Evolutionary conservation across 78 protist genomes (phyloP), one percentile per base, ranked within the genome.

Genomic region (Dictyostelium purpureum): DNA sequence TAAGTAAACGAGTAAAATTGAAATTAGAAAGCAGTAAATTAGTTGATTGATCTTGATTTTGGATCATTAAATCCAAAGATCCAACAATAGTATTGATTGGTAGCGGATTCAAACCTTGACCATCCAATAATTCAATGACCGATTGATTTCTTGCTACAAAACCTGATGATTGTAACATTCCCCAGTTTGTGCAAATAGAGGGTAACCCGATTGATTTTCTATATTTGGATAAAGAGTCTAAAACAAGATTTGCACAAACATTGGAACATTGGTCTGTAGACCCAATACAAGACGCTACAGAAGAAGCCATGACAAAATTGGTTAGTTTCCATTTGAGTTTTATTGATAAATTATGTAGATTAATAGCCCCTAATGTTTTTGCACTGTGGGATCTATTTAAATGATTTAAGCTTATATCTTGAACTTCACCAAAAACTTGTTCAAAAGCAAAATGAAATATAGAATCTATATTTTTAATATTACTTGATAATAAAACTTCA

Each of bases 171-270:
- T 54, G 70, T 49, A 89, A 37, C 12, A 87, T 56, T 42, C 97
- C 97, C 85, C 75, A 90, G 18, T 57, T 65, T 31, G 85, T 45
- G 16, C 77, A 31, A 14, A 76, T 57, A 2, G 79, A 81, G 9
- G 67, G 49, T 6, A 79, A 69, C 5, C 94, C 94, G 4, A 33
- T 26, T 3, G 66, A 47, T 21, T 82, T 35, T 35, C 97, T 77
- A 57, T 31, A 66, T 42, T 26, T 28, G 59, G 94, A 71, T 7
- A 93, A 56, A 12, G 80, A 31, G 38, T 95, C 97, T 16, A 87
- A 87, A 28, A 88, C 88, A 21, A 80, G 67, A 90, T 92, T 93
- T 42, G 96, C 96, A 21, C 92, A 82, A 28, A 90, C 82, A 59
- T 95, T 93, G 40, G 75, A 24, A 40, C 91, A 38, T 76, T 92